Conservation (phyloP, 345 rosid genomes). For the Turritis glabra region DNA sequence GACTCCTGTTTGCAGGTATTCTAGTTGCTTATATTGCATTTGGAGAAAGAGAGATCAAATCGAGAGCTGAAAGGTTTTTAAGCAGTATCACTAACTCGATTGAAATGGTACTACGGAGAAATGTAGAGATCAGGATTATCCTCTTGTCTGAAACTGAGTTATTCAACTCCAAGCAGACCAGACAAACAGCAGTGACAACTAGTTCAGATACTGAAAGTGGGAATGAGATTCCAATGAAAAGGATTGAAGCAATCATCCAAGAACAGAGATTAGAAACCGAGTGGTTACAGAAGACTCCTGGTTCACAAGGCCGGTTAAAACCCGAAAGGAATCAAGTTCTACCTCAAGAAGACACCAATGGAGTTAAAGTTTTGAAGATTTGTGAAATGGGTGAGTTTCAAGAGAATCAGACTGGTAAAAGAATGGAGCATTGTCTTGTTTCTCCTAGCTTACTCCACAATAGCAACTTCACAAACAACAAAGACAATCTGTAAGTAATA, state of each 20-base stretch:
- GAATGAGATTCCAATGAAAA: conserved; percentile 70
- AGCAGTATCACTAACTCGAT: conserved; percentile 93
- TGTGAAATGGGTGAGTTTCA: conserved; percentile 45
- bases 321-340: conserved; percentile 87
- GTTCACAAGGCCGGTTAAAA: conserved; percentile 57
- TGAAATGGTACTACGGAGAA: conserved; percentile 71
- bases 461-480: conserved; percentile 53
- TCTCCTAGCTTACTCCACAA: conserved; percentile 84
- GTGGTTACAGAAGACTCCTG: conserved; percentile 78
- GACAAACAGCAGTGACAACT: conserved; percentile 32
- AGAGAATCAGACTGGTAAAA: conserved; percentile 55
- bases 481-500: conserved; percentile 77
- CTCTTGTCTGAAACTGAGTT: conserved; percentile 56
- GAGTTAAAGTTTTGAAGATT: conserved; percentile 61
- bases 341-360: conserved; percentile 71
- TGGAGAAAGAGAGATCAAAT: conserved; percentile 63
- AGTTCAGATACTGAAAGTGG: conserved; percentile 46
- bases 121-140: conserved; percentile 80
- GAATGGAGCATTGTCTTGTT: conserved; percentile 54
- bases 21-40: conserved; percentile 80
- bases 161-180: conserved; percentile 39
- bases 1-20: conserved; percentile 55
- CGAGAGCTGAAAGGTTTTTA: conserved; percentile 84
- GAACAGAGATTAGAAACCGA: conserved; percentile 93
- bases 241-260: conserved; percentile 85